These are phyloP conservation scores for Piper longum DNA, from an alignment of 164 flowering plant species.

Conservation along the genomic window DNA sequence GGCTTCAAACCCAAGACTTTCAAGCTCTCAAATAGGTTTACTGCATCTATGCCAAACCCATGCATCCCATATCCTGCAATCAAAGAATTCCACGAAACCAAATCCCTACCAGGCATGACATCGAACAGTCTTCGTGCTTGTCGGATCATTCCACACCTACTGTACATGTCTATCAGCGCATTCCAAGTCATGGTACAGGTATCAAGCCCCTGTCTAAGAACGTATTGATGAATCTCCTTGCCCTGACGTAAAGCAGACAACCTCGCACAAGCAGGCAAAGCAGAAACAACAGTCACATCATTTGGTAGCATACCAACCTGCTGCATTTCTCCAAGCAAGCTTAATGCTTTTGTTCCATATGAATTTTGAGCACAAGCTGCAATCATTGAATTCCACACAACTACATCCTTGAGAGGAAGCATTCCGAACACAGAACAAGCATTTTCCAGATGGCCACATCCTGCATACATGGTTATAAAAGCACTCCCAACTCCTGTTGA, in stretches of 20 bases:
- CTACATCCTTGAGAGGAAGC: constrained; percentile 18
- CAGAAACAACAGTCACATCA: constrained; percentile 21
- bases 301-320: constrained; percentile 12
- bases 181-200: constrained; percentile 15
- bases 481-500: constrained; percentile 29
- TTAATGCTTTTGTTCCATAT: constrained; percentile 12
- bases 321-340: constrained; percentile 19
- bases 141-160: constrained; percentile 21
- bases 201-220: constrained; percentile 17
- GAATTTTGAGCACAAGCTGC: constrained; percentile 19
- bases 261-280: constrained; percentile 25
- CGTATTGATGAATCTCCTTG: constrained; percentile 26
- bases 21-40: constrained; percentile 14
- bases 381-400: constrained; percentile 29
- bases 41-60: constrained; percentile 23
- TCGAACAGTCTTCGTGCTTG: constrained; percentile 18
- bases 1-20: constrained; percentile 13
- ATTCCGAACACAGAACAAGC: constrained; percentile 17
- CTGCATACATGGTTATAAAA: constrained; percentile 26
- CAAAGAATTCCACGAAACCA: constrained; percentile 24
- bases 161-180: constrained; percentile 32
- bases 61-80: constrained; percentile 30
- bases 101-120: constrained; percentile 14
- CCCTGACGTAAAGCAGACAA: constrained; percentile 23
- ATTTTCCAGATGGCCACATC: constrained; percentile 13